phyloP scores from a whole-genome alignment of 768 basidiomycete species.

The Fibroporia radiculosa region DNA sequence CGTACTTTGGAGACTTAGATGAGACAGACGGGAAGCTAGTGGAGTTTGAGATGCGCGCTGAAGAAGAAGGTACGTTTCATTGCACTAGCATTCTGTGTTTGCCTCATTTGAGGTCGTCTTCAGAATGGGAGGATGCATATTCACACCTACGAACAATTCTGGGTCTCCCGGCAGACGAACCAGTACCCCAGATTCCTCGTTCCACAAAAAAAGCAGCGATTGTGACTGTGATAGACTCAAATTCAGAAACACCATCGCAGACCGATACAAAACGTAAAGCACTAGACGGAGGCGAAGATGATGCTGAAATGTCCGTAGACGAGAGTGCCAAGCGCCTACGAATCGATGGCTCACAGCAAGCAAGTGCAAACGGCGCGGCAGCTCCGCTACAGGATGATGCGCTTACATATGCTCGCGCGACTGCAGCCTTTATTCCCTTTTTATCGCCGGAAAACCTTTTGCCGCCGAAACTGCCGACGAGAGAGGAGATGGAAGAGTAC shows the following conservation, averaged over 20 bases:
- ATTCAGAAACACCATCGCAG: slow-evolving; percentile 12
- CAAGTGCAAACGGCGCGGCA: slow-evolving; percentile 7
- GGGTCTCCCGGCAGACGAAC: slow-evolving; percentile 41
- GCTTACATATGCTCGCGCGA: slow-evolving; percentile 40
- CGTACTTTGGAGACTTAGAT: slow-evolving; percentile 89
- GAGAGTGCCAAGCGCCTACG: slow-evolving; percentile 26
- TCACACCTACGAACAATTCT: slow-evolving; percentile 45
- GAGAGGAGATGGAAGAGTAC: slow-evolving; percentile 72
- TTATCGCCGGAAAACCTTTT: slow-evolving; percentile 65
- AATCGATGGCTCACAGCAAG: slow-evolving; percentile 11
- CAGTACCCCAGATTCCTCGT: slow-evolving; percentile 45
- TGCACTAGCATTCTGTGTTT: background rate
- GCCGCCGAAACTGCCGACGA: slow-evolving; percentile 67
- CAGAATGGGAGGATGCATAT: slow-evolving; percentile 65
- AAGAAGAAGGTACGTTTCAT: slow-evolving; percentile 58
- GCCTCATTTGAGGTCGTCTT: slow-evolving; percentile 1
- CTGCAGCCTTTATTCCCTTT: slow-evolving; percentile 66
- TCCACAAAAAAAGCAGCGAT: slow-evolving; percentile 19
- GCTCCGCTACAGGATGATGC: slow-evolving; percentile 20
- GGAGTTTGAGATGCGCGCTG: slow-evolving; percentile 61
- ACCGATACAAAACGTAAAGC: slow-evolving; percentile 49
- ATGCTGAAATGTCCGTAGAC: slow-evolving; percentile 26
- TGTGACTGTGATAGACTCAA: slow-evolving; percentile 19
- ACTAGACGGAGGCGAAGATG: slow-evolving; percentile 35
- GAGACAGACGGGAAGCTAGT: slow-evolving; percentile 65